Evolutionary conservation across 2,329 filamentous ascomycete species (phyloP).

Genomic region (Botrytis galanthina): DNA sequence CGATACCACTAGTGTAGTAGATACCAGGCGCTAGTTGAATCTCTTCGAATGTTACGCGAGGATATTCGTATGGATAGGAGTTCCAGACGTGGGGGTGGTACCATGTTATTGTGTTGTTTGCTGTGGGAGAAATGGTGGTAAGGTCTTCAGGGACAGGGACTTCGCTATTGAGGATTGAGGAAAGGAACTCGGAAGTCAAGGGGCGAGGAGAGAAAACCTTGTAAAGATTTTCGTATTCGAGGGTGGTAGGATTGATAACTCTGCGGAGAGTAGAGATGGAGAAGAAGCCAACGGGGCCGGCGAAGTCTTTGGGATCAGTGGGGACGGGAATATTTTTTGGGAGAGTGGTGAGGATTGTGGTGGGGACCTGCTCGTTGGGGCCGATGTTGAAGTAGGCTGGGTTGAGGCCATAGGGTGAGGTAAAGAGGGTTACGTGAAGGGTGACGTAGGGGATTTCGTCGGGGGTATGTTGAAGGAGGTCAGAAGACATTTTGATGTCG

Average conservation of each 20-base stretch:
- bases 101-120: constrained; percentile 68
- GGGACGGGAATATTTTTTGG: constrained; percentile 49
- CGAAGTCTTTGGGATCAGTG: constrained; percentile 52
- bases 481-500: constrained; percentile 60
- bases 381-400: constrained; percentile 69
- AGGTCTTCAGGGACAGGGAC: constrained; percentile 35
- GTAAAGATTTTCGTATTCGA: constrained; percentile 56
- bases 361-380: constrained; percentile 59
- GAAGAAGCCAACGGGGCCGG: constrained; percentile 77
- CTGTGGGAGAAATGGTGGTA: constrained; percentile 24
- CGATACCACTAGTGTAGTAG: constrained; percentile 75
- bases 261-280: constrained; percentile 73
- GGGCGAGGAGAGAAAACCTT: constrained; percentile 62
- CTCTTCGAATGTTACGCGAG: constrained; percentile 84
- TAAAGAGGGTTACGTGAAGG: constrained; percentile 86
- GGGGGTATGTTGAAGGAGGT: constrained; percentile 67
- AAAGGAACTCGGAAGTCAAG: constrained; percentile 54
- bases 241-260: constrained; percentile 58
- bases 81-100: constrained; percentile 75
- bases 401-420: constrained; percentile 71
- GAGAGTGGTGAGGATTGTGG: constrained; percentile 80
- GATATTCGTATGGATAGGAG: constrained; percentile 82
- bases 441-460: constrained; percentile 81
- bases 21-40: constrained; percentile 64
- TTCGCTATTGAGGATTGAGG: constrained; percentile 47